A percentile compares a stretch with the other conserved stretches of the same genome.
These are phyloP conservation scores for Salix brachista DNA, from an alignment of 345 rosid genomes.

Conservation along the genomic window DNA sequence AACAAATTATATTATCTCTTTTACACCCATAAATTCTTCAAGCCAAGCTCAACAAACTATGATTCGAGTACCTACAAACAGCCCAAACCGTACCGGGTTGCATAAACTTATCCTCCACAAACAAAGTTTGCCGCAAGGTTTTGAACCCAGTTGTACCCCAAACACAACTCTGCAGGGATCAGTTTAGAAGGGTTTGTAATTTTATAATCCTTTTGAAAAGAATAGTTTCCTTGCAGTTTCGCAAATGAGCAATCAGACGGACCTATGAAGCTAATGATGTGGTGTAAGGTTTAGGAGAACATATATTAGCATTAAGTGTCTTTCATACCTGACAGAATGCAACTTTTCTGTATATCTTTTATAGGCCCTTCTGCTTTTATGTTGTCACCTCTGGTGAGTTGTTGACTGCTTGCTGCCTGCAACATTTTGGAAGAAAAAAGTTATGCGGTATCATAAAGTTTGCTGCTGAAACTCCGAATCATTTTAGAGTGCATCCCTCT, in stretches of 20 bases:
- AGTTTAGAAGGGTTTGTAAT: too few species aligned
- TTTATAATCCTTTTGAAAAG: too few species aligned
- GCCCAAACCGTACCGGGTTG: neutral
- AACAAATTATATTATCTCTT: neutral
- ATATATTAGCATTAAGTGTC: neutral
- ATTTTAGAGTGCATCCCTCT: neutral
- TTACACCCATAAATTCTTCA: neutral
- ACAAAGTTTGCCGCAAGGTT: too few species aligned
- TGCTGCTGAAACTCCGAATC: neutral
- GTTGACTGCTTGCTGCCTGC: neutral
- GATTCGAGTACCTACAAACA: neutral
- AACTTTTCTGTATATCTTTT: neutral
- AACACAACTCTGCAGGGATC: too few species aligned
- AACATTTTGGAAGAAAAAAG: neutral
- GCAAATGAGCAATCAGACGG: too few species aligned
- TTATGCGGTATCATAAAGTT: neutral
- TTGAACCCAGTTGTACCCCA: too few species aligned
- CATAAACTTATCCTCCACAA: too few species aligned
- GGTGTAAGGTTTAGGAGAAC: neutral
- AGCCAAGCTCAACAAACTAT: neutral
- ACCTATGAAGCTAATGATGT: too few species aligned
- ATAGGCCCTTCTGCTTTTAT: too few species aligned
- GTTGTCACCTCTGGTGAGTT: neutral
- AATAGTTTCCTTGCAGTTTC: too few species aligned
- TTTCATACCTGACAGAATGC: neutral